These are phyloP conservation scores for Periconia sp. DNA, from an alignment of 2,329 filamentous ascomycete genomes.

Conservation along the genomic window DNA sequence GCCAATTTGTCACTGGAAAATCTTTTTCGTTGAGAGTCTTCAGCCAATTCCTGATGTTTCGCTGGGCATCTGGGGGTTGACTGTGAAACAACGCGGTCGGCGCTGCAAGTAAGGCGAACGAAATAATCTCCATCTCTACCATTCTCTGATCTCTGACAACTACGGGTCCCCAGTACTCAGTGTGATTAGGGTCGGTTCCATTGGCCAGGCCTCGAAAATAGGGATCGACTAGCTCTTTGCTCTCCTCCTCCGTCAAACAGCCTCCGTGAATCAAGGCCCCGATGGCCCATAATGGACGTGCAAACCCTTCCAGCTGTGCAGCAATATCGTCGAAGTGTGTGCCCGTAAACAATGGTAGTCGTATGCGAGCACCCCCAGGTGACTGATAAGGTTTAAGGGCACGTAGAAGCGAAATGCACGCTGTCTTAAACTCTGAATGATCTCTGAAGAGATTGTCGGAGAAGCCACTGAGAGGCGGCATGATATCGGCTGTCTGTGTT, in stretches of 20 bases:
- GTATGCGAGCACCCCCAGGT: slow-evolving; percentile 36
- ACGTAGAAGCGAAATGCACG: slow-evolving; percentile 29
- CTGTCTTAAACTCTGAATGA: slow-evolving; percentile 29
- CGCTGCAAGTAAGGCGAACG: slow-evolving; percentile 55
- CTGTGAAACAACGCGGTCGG: slow-evolving; percentile 47
- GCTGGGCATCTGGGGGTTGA: slow-evolving; percentile 35
- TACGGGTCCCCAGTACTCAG: slow-evolving; percentile 57
- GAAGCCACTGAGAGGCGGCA: slow-evolving; percentile 36
- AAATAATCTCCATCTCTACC: slow-evolving; percentile 61
- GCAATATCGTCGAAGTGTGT: slow-evolving; percentile 45
- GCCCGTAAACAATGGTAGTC: slow-evolving; percentile 36
- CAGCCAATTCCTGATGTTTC: slow-evolving; percentile 52
- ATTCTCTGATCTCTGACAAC: slow-evolving; percentile 58
- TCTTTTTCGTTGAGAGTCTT: slow-evolving; percentile 51
- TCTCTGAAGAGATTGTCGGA: slow-evolving; percentile 35
- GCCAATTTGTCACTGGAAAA: slow-evolving; percentile 59
- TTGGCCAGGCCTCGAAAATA: slow-evolving; percentile 40
- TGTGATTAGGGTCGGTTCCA: slow-evolving; percentile 40
- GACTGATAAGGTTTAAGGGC: slow-evolving; percentile 38
- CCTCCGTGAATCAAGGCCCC: slow-evolving; percentile 33
- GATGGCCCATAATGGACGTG: slow-evolving; percentile 42
- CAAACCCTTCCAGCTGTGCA: slow-evolving; percentile 43
- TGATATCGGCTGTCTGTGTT: too few species aligned
- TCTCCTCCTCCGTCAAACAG: slow-evolving; percentile 18
- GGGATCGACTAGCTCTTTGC: slow-evolving; percentile 26